Evolutionary conservation across 2,329 filamentous ascomycete species (phyloP), one percentile per base, ranked within the genome.

Genomic region (Penicillium hordei): DNA sequence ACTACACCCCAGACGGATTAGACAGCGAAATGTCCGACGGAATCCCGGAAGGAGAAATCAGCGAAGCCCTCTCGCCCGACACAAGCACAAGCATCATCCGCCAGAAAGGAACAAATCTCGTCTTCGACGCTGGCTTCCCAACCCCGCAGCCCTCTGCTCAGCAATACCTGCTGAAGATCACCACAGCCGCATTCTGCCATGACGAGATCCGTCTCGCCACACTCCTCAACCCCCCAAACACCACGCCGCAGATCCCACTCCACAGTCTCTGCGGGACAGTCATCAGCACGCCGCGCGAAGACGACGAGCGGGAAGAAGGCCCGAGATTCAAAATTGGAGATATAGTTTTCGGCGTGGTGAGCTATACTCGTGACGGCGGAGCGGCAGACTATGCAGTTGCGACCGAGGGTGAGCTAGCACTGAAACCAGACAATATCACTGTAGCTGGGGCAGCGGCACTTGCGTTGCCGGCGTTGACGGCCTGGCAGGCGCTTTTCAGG

Each of bases 161-260:
- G n/a, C 70, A 76, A 60, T 79, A 79, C 59, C 66, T 78, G 2
- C 66, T 79, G 55, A 75, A 76, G 58, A 71, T 78, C 27, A 66
- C 67, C 49, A 68, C 74, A 8, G 73, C 75, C 8, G 73, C 75
- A 15, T 71, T 78, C 21, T 74, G 68, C 15, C 73, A 72, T 45
- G 73, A 73, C 48, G 77, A 78, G 54, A 63, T 78, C 42, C 65
- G 63, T 49, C 57, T 71, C 29, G 58, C 63, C 1, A 56, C 57
- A 9, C 60, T 52, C 44, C 63, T 70, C 40, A 71, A 68, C 34
- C 71, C 66, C 27, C 63, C 58, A n/a, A 67, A 67, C 45, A 68
- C 64, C 7, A 65, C 70, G 13, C 67, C 70, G 1, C 68, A 73
- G 9, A 75, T 78, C 29, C 75, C 76, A 13, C 69, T 75, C 36